phyloP scores from a whole-genome alignment of 169 alveolate species.

The Haemoproteus tartakovskyi region DNA sequence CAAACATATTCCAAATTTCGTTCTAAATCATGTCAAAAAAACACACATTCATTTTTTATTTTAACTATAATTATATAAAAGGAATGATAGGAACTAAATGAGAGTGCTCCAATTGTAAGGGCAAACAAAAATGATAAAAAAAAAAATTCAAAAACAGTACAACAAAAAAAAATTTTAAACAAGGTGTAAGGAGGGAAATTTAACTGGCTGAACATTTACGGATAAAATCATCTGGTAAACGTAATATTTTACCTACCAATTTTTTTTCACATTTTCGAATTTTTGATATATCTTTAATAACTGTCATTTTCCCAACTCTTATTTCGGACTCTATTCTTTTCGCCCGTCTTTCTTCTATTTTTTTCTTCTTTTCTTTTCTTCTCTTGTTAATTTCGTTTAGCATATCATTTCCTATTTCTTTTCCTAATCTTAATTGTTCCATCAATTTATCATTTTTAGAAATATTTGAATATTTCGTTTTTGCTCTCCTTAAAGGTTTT shows the following conservation, averaged over 20 bases:
- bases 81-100: too few relatives aligned
- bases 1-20: too few relatives aligned
- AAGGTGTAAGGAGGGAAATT: too few relatives aligned
- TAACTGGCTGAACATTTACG: too few relatives aligned
- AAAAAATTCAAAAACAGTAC: too few relatives aligned
- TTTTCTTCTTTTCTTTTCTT: conserved; percentile 58
- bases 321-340: conserved; percentile 51
- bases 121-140: background rate
- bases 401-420: conserved; percentile 28
- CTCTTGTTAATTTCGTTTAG: conserved; percentile 58
- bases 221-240: conserved; percentile 33
- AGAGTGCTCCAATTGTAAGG: background rate
- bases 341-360: conserved; percentile 54
- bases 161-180: too few relatives aligned
- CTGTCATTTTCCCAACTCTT: conserved; percentile 64
- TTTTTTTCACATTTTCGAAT: conserved; percentile 60
- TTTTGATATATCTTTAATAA: conserved; percentile 60
- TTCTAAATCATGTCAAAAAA: too few relatives aligned
- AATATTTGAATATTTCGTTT: conserved; percentile 6
- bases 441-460: conserved; percentile 2
- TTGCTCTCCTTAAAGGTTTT: background rate
- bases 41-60: too few relatives aligned
- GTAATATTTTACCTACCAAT: conserved; percentile 35
- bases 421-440: conserved; percentile 33
- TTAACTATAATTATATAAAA: too few relatives aligned